Percentiles rank a stretch among this genome's conserved stretches.
Conservation (phyloP, 805 yeast genomes). For the Candida krabiensis region DNA sequence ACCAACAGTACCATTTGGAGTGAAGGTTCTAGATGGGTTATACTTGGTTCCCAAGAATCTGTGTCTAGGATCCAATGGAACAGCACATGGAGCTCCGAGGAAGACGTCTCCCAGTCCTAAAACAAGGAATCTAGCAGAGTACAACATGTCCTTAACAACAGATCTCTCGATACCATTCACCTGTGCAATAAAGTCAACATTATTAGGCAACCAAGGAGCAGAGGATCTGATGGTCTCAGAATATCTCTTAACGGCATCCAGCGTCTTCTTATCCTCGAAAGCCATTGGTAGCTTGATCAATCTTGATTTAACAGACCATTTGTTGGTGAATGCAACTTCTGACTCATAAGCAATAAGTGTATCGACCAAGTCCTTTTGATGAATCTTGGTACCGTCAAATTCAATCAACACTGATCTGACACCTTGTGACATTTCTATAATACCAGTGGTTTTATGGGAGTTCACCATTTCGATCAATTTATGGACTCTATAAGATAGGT, state of each 20-base stretch:
- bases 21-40: constrained; percentile 93
- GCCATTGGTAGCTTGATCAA: constrained; percentile 90
- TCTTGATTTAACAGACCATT: constrained; percentile 87
- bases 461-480: constrained; percentile 73
- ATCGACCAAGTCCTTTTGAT: constrained; percentile 62
- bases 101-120: constrained; percentile 96
- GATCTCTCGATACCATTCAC: constrained; percentile 79
- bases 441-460: constrained; percentile 67
- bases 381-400: constrained; percentile 61
- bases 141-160: constrained; percentile 79
- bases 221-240: constrained; percentile 88
- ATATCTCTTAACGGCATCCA: constrained; percentile 88
- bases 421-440: constrained; percentile 96
- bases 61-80: constrained; percentile 96
- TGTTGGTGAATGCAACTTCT: constrained; percentile 67
- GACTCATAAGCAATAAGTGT: constrained; percentile 73
- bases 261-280: constrained; percentile 86
- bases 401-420: constrained; percentile 93
- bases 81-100: constrained; percentile 98
- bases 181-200: constrained; percentile 90
- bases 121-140: constrained; percentile 87
- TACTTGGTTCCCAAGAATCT: constrained; percentile 90
- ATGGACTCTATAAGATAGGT: constrained; percentile 81
- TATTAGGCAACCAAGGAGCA: constrained; percentile 98
- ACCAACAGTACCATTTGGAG: constrained; percentile 97